Conservation (phyloP, 352 stramenopile species). For the Globisporangium cederbergense region DNA sequence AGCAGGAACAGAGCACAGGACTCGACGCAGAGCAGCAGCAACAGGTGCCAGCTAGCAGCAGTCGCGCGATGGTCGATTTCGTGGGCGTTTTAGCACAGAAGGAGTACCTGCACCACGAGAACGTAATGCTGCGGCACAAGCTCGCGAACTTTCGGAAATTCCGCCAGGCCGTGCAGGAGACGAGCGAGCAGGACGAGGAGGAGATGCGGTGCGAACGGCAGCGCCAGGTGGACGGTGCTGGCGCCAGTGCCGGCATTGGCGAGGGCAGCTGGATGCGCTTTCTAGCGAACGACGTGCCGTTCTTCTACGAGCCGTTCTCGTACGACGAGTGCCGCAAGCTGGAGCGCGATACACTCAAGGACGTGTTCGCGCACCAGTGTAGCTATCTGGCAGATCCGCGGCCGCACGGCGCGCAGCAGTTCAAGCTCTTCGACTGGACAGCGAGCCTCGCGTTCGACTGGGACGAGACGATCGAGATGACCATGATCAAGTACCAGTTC, state of each 20-base stretch:
- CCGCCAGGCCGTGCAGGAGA: background rate
- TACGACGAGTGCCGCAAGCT: background rate
- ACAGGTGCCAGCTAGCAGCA: background rate
- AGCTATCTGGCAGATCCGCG: background rate
- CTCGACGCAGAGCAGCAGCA: background rate
- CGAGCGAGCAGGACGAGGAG: slow-evolving; percentile 1
- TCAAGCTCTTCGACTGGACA: slow-evolving; percentile 7
- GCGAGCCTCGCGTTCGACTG: slow-evolving; percentile 1
- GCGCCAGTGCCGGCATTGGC: background rate
- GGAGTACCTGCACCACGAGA: slow-evolving; percentile 17
- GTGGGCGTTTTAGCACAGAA: slow-evolving; percentile 5
- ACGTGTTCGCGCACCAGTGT: slow-evolving; percentile 1
- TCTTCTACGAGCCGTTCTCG: slow-evolving; percentile 11
- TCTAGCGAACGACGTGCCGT: slow-evolving; percentile 3
- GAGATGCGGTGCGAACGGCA: background rate
- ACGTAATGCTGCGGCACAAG: slow-evolving; percentile 16
- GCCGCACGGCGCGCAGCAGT: background rate
- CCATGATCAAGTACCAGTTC: slow-evolving; percentile 8
- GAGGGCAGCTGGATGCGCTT: slow-evolving; percentile 6
- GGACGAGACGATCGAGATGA: slow-evolving; percentile 2
- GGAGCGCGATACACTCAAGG: background rate
- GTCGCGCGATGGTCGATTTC: background rate
- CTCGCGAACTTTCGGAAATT: slow-evolving; percentile 14
- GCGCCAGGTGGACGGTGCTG: background rate
- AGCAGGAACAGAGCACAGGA: background rate